A percentile compares a stretch with the other conserved stretches of the same genome.
Evolutionary conservation across 1,284 basidiomycete species (phyloP).

Genomic region (Fistulina hepatica): DNA sequence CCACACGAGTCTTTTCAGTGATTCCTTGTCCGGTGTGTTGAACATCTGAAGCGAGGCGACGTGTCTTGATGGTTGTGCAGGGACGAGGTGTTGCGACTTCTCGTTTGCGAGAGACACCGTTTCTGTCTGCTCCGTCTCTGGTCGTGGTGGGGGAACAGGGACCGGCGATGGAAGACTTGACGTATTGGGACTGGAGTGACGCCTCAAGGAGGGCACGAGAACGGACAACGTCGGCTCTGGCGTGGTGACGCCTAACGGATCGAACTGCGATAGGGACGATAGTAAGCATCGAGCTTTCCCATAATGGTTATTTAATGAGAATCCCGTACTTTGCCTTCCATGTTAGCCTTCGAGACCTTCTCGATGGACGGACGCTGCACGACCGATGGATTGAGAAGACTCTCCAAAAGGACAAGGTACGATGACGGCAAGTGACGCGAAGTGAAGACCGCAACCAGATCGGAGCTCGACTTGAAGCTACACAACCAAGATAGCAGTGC

Average conservation of each 20-base stretch:
- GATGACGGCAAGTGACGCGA: slow-evolving; percentile 58
- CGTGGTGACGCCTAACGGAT: slow-evolving; percentile 1
- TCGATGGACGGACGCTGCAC: slow-evolving; percentile 58
- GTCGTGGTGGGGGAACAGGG: not conserved
- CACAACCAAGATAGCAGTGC: slow-evolving; percentile 9
- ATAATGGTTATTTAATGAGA: not conserved
- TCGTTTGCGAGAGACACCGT: slow-evolving; percentile 16
- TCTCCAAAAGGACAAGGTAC: slow-evolving; percentile 62
- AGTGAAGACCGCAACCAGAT: slow-evolving; percentile 40
- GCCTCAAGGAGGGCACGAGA: no score
- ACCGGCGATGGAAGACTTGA: not conserved
- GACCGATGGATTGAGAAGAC: slow-evolving; percentile 54
- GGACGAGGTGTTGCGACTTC: slow-evolving; percentile 7
- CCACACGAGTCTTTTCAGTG: slow-evolving; percentile 12
- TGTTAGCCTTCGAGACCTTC: slow-evolving; percentile 52
- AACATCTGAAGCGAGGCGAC: no score
- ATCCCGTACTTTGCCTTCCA: slow-evolving; percentile 55
- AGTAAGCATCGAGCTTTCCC: no score
- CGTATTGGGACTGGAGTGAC: no score
- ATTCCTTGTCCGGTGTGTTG: no score
- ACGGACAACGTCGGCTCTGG: not conserved
- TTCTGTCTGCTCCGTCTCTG: slow-evolving; percentile 5
- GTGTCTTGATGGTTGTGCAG: slow-evolving; percentile 1
- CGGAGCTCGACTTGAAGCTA: slow-evolving; percentile 52
- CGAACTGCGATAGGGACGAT: slow-evolving; percentile 1